phyloP scores from a whole-genome alignment of 805 yeast species.

The Cyberlindnera xylosilytica region DNA sequence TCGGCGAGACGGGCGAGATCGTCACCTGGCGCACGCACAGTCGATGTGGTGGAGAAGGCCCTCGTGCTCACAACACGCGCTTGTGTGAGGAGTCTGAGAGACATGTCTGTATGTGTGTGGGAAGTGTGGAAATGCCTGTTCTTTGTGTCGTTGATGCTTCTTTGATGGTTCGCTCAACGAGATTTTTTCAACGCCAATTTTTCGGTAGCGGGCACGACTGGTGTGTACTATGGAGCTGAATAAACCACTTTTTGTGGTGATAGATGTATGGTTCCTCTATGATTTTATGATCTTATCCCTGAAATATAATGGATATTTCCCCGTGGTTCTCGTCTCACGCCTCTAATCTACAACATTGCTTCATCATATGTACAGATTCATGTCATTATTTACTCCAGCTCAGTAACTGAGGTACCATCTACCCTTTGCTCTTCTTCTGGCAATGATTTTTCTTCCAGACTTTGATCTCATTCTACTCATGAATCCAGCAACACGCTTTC shows the following conservation, averaged over 20 bases:
- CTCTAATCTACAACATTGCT: neutral
- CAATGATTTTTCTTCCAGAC: constrained; percentile 74
- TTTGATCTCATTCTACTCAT: constrained; percentile 74
- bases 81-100: constrained; percentile 3
- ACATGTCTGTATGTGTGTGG: constrained; percentile 3
- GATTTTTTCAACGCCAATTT: constrained; percentile 2
- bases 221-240: neutral
- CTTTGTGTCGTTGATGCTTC: neutral
- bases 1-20: constrained; percentile 28
- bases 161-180: neutral
- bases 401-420: constrained; percentile 90
- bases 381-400: constrained; percentile 8
- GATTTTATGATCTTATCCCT: too few species aligned
- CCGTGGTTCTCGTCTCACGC: too few species aligned
- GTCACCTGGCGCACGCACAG: constrained; percentile 24
- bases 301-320: too few species aligned
- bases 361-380: constrained; percentile 1
- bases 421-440: constrained; percentile 80
- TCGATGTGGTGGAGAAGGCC: constrained; percentile 14
- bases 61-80: constrained; percentile 8
- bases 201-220: constrained; percentile 9
- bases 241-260: too few species aligned
- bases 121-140: neutral
- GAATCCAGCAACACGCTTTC: constrained; percentile 90
- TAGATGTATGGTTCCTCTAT: too few species aligned